Base-by-base conservation (phyloP, 139 green algal genomes). In the Prasinococcaceae sp. region DNA sequence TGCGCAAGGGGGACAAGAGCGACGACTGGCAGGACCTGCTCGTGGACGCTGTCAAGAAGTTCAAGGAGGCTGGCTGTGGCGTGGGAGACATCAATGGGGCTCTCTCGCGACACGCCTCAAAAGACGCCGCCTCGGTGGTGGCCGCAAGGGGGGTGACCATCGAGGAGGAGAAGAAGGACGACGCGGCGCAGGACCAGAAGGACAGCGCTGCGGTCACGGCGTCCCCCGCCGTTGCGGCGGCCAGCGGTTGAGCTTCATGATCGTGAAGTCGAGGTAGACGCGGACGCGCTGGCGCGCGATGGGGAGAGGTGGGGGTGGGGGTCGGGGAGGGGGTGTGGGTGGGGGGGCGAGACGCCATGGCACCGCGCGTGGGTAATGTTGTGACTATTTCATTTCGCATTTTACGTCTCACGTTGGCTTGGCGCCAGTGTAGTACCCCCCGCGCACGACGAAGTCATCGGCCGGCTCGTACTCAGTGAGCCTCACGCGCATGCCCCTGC, bases 21-120 rank as follows among this genome's bases (percentile, higher is more conserved):
- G n/a, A 67, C 26, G 37, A 58, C 3, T 67, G 59, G 59, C 28
- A 48, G 35, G 20, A 30, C 1, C 4, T 58, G 3, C 28, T 67
- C 14, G 50, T 53, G 17, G 35, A 23, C 16, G 51, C 59, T 10
- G 29, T 67, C 17, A 50, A 4, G 14, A 53, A 67, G 53, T 67
- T 67, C 22, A 53, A 33, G 12, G 52, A 55, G 9, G 59, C 59
- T 1, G 41, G 41, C 3, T 67, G 59, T 43, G 22, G 17, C 14
- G 16, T 45, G 35, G 43, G 17, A n/a, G 59, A 67, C 22, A 58
- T 67, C 5, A 42, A 50, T 12, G 9, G n/a, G 23, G 52, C 52
- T 33, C 23, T 60, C n/a, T 47, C 45, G 33, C 20, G 45, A 3
- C 49, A 57, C 49, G n/a, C 29, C 5, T 35, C 35, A 23, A 36